Conservation (phyloP, 352 stramenopile species). For the Plasmopara muralis region DNA sequence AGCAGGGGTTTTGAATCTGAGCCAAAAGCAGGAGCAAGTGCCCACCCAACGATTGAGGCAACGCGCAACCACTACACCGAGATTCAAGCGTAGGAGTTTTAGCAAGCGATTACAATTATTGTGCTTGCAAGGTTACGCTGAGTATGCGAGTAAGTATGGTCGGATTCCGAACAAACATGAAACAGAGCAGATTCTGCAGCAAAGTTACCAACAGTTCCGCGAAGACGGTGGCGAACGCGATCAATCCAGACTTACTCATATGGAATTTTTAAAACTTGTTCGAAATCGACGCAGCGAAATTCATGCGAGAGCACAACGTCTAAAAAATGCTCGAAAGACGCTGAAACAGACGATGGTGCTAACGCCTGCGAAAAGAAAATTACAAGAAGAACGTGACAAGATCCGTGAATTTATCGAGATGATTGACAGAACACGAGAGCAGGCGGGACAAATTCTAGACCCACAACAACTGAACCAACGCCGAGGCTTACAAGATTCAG, state of each 20-base stretch:
- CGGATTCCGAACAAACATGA: conserved; percentile 40
- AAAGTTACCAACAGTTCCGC: conserved; percentile 50
- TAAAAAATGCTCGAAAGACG: conserved; percentile 7
- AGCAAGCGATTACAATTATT: conserved; percentile 61
- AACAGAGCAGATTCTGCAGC: conserved; percentile 43
- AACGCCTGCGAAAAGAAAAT: conserved; percentile 41
- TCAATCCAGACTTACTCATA: conserved; percentile 40
- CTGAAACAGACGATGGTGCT: conserved; percentile 11
- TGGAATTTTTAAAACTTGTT: conserved; percentile 67
- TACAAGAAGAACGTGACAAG: conserved; percentile 43
- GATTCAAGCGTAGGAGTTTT: conserved; percentile 64
- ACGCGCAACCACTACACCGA: conserved; percentile 5
- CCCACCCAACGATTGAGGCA: conserved; percentile 2
- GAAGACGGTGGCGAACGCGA: conserved; percentile 38
- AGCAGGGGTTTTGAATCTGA: conserved; percentile 11
- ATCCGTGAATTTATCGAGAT: conserved; percentile 54
- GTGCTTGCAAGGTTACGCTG: conserved; percentile 51
- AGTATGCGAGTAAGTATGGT: conserved; percentile 26
- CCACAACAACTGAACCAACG: conserved; percentile 21
- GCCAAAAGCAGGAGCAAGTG: conserved; percentile 10
- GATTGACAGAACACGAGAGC: conserved; percentile 48
- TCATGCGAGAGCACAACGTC: conserved; percentile 29
- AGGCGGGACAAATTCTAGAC: conserved; percentile 21
- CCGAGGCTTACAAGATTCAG: conserved; percentile 4
- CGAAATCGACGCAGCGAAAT: conserved; percentile 60